Evolutionary conservation across 176 grass and related monocot species (phyloP), one percentile per base, ranked within the genome.

Genomic region (Eleusine coracana): DNA sequence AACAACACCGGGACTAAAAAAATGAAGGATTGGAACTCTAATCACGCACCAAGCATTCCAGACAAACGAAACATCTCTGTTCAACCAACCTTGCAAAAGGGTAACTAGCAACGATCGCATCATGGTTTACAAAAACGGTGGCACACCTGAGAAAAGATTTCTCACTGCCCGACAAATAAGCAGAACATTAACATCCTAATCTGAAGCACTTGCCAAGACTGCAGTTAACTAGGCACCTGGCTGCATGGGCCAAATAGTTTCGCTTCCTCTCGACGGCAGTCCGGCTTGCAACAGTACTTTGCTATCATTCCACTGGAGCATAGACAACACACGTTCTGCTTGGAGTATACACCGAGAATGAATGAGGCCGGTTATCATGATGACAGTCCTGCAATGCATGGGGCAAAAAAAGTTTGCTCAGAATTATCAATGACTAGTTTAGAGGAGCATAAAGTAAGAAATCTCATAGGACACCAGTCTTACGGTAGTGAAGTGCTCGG

Each of bases 291-390:
- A 55, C 28, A 84, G 51, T 62, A 81, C 70, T 23, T 31, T 64
- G 66, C 3, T 61, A 51, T 93, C 45, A 89, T 20, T 93, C 80
- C 79, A 77, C 83, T 52, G 80, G 91, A 88, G 93, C 93, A 90
- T 99, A 99, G 31, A 96, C 96, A 73, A 96, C 91, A 13, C 70
- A 94, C 23, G 89, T 92, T 87, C 96, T 96, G 56, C 96, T 90
- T 15, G 96, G 96, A 27, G 91, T 88, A 75, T 99, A 99, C 54
- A 96, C 89, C 14, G 72, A 90, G 85, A 99, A 94, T 0, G 87
- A 99, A 34, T 88, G 55, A 38, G 91, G 87, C 66, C 91, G 91
- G 81, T 94, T 96, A 78, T 94, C 96, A 90, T 99, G 87, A 31
- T 64, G 66, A 62, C 87, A 87, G 12, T 96, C 86, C 93, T 99